Conservation (phyloP, 768 basidiomycete genomes). For the Leccinum subtestaceum region DNA sequence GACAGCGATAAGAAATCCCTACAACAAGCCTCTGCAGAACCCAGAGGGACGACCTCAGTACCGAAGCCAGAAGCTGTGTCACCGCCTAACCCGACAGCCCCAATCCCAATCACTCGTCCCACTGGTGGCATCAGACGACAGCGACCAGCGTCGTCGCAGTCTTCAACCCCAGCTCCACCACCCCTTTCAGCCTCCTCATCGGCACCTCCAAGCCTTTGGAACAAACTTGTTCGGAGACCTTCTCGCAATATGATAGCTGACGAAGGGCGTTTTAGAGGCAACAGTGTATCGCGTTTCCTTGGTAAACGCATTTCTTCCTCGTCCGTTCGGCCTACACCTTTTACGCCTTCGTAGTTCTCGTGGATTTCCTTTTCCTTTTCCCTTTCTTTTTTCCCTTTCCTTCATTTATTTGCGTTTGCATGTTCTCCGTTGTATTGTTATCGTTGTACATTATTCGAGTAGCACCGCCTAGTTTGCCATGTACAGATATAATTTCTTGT, state of each 20-base stretch:
- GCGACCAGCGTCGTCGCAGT: constrained; percentile 3
- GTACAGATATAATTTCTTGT: not conserved
- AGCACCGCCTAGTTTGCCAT: not conserved
- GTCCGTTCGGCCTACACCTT: constrained; percentile 1
- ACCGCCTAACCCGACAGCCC: not conserved
- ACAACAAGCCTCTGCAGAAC: not conserved
- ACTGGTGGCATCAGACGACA: not conserved
- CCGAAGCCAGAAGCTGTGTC: not conserved
- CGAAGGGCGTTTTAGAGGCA: constrained; percentile 14
- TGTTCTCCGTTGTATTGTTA: not conserved
- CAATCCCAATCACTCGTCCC: constrained; percentile 6
- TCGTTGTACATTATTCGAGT: not conserved
- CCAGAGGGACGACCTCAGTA: not conserved
- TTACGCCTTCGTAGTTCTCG: not conserved
- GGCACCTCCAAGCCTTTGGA: constrained; percentile 23
- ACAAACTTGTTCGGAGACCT: constrained; percentile 17
- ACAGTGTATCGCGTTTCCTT: constrained; percentile 24
- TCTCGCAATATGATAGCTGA: constrained; percentile 14
- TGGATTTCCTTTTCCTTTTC: not conserved
- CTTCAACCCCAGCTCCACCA: not conserved
- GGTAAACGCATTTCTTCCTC: constrained; percentile 12
- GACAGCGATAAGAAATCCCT: constrained; percentile 2
- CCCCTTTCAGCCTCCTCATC: constrained; percentile 7
- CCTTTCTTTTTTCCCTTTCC: not conserved
- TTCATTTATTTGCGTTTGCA: not conserved